phyloP scores from a whole-genome alignment of 208 protist species.

The Trypanosoma rangeli region DNA sequence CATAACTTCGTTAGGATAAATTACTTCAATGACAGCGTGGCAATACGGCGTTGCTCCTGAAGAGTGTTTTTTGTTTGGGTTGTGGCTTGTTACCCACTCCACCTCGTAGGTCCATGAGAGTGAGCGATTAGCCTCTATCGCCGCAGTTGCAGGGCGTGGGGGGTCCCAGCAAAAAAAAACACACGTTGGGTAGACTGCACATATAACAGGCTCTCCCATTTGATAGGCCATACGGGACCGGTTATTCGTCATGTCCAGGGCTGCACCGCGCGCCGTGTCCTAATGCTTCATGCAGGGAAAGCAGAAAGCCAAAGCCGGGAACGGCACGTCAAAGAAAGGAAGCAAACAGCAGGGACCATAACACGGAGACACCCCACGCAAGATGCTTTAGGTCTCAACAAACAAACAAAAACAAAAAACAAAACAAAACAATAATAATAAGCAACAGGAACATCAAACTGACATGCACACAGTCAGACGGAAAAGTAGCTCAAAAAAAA shows the following conservation, averaged over 20 bases:
- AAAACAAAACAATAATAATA: no score
- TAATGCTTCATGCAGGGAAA: not conserved
- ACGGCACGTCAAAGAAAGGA: not conserved
- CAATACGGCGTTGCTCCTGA: slow-evolving; percentile 25
- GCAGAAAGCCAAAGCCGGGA: not conserved
- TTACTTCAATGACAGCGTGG: slow-evolving; percentile 37
- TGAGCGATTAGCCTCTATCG: slow-evolving; percentile 17
- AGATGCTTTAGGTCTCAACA: no score
- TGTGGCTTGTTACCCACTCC: slow-evolving; percentile 49
- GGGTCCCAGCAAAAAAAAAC: slow-evolving; percentile 50
- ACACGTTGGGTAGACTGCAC: slow-evolving; percentile 41
- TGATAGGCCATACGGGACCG: not conserved
- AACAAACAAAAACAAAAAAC: no score
- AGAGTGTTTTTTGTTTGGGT: slow-evolving; percentile 13
- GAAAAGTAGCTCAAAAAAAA: not conserved
- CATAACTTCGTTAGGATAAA: slow-evolving; percentile 46
- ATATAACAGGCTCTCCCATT: slow-evolving; percentile 20
- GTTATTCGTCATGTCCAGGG: not conserved
- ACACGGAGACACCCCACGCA: no score
- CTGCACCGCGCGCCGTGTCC: not conserved
- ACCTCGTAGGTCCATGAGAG: slow-evolving; percentile 53
- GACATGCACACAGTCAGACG: slow-evolving; percentile 23
- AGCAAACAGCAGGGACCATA: slow-evolving; percentile 17
- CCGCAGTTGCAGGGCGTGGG: slow-evolving; percentile 11
- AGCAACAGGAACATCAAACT: no score